Conservation (phyloP, 164 flowering plant species). For the Liquidambar formosana region DNA sequence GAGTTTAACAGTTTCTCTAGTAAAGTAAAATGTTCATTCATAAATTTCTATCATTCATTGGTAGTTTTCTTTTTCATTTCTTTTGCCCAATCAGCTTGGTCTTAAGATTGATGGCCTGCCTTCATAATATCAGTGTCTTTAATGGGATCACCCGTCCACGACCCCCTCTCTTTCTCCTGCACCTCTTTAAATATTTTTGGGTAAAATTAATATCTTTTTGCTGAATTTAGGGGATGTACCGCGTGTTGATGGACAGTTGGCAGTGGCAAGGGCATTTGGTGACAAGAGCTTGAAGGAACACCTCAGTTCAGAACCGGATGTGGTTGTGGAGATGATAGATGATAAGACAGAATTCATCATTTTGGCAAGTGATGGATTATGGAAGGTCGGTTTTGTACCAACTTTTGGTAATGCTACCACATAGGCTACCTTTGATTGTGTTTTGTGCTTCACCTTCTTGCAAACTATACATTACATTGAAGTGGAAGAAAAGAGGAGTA, state of each 20-base stretch:
- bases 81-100: too few relatives aligned
- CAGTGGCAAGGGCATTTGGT: slow-evolving; percentile 97
- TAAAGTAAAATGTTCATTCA: too few relatives aligned
- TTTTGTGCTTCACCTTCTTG: too few relatives aligned
- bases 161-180: neutral
- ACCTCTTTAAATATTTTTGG: neutral
- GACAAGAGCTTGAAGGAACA: slow-evolving; percentile 84
- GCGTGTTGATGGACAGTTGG: slow-evolving; percentile 91
- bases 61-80: too few relatives aligned
- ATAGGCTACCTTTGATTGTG: neutral
- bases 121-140: too few relatives aligned
- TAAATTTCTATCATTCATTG: too few relatives aligned
- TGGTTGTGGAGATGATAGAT: slow-evolving; percentile 48
- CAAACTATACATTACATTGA: too few relatives aligned
- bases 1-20: too few relatives aligned
- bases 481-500: too few relatives aligned
- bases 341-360: slow-evolving; percentile 69
- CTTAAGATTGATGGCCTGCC: too few relatives aligned
- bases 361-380: slow-evolving; percentile 93
- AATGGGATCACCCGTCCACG: too few relatives aligned
- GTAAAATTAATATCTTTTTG: neutral
- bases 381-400: slow-evolving; percentile 65
- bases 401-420: slow-evolving; percentile 1
- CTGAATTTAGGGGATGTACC: slow-evolving; percentile 76
- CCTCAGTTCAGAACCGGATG: slow-evolving; percentile 88